phyloP scores from a whole-genome alignment of 768 basidiomycete genomes.

The Cubamyces sp. region DNA sequence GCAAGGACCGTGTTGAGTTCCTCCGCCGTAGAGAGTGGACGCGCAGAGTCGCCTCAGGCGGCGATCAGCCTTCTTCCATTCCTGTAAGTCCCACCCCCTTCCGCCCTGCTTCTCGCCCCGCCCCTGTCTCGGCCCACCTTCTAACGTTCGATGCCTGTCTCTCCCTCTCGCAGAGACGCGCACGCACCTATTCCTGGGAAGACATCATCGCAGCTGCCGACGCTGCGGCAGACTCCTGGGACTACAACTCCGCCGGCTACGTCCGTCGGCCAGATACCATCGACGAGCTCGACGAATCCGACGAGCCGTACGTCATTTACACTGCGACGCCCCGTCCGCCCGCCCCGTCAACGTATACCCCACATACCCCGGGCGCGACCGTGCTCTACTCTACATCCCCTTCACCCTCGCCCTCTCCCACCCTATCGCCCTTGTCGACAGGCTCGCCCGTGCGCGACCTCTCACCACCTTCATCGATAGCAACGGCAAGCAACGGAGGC shows the following conservation, averaged over 20 bases:
- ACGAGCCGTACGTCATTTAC: constrained; percentile 33
- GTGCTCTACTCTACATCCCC: constrained; percentile 20
- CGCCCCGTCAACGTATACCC: constrained; percentile 2
- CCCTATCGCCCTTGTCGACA: constrained; percentile 12
- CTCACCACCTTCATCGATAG: neutral
- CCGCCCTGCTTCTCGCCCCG: neutral
- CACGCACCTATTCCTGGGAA: constrained; percentile 27
- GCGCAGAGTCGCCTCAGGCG: constrained; percentile 37
- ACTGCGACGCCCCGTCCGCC: constrained; percentile 27
- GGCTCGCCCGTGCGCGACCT: constrained; percentile 16
- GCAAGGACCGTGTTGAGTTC: constrained; percentile 56
- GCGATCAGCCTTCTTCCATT: constrained; percentile 12
- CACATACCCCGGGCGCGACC: constrained; percentile 5
- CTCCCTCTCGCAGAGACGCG: constrained; percentile 15
- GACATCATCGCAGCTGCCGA: constrained; percentile 29
- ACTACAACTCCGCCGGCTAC: constrained; percentile 9
- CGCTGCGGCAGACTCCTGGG: constrained; percentile 23
- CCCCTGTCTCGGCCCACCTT: neutral
- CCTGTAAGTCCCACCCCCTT: constrained; percentile 6
- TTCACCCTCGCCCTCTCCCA: constrained; percentile 14
- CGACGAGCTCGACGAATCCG: constrained; percentile 22
- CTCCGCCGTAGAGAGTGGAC: constrained; percentile 51
- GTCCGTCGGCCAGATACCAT: constrained; percentile 21
- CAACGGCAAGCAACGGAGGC: neutral
- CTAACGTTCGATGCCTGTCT: neutral